Percentiles rank a stretch among this genome's conserved stretches.
phyloP scores from a whole-genome alignment of 257 asterid species.

The Gentiana straminea region DNA sequence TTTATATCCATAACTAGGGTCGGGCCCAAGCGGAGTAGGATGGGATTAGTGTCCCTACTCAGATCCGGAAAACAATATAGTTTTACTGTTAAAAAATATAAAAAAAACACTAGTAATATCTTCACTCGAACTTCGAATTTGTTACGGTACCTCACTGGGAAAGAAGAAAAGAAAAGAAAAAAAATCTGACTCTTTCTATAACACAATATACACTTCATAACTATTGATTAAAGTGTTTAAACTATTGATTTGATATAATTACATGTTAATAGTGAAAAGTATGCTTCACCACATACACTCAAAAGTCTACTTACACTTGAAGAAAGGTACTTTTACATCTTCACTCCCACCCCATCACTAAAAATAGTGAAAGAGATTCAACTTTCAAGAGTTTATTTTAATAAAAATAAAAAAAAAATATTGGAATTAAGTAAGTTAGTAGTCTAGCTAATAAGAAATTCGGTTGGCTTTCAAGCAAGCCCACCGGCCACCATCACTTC shows the following conservation, averaged over 20 bases:
- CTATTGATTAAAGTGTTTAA: conserved; percentile 17
- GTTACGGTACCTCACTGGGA: conserved; percentile 17
- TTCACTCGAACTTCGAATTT: conserved; percentile 7
- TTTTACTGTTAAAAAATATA: neutral
- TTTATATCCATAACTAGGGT: no score
- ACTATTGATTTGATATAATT: conserved; percentile 31
- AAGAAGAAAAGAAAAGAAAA: conserved; percentile 35
- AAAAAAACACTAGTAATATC: conserved; percentile 7
- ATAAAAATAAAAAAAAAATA: conserved; percentile 15
- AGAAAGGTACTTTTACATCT: conserved; percentile 31
- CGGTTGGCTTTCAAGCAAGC: conserved; percentile 65
- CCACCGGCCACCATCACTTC: conserved; percentile 11
- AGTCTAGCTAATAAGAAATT: conserved; percentile 22
- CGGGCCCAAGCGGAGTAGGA: no score
- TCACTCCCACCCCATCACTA: neutral
- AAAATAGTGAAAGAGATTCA: neutral
- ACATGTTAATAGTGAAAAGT: conserved; percentile 27
- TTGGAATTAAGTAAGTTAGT: no score
- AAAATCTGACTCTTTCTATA: conserved; percentile 2
- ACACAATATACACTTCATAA: no score
- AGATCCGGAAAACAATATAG: no score
- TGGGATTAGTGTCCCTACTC: no score
- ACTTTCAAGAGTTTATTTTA: conserved; percentile 1
- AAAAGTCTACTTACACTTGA: conserved; percentile 37
- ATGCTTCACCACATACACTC: conserved; percentile 46